phyloP scores from a whole-genome alignment of 495 filamentous ascomycete genomes.

The Viridothelium virens region DNA sequence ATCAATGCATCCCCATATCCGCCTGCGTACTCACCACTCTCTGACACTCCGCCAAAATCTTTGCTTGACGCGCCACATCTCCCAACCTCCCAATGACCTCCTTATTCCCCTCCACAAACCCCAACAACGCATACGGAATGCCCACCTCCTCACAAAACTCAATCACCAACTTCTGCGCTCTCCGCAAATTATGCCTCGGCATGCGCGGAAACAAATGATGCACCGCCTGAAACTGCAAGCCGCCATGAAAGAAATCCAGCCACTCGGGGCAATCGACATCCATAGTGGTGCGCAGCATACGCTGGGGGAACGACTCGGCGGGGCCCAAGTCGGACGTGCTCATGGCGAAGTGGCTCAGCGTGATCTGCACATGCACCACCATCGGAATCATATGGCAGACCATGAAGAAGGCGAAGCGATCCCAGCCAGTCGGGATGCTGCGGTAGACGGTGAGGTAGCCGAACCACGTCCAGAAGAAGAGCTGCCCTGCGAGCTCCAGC shows the following conservation, averaged over 20 bases:
- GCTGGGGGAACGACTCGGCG: conserved; percentile 87
- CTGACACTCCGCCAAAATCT: conserved; percentile 82
- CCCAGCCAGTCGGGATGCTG: conserved; percentile 60
- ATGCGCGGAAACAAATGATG: conserved; percentile 95
- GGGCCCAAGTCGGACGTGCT: conserved; percentile 82
- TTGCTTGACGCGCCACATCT: conserved; percentile 81
- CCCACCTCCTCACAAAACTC: conserved; percentile 86
- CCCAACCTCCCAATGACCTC: conserved; percentile 75
- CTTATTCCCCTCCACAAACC: conserved; percentile 87
- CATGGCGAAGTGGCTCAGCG: conserved; percentile 95
- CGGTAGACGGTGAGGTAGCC: conserved; percentile 78
- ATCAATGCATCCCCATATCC: conserved; percentile 22
- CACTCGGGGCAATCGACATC: conserved; percentile 92
- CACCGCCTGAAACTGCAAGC: conserved; percentile 92
- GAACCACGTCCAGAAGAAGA: conserved; percentile 94
- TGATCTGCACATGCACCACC: conserved; percentile 91
- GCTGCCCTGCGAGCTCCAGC: conserved; percentile 71
- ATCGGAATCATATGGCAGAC: conserved; percentile 81
- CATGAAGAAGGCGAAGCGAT: conserved; percentile 67
- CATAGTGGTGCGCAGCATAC: conserved; percentile 97
- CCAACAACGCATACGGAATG: conserved; percentile 89
- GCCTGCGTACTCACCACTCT: conserved; percentile 41
- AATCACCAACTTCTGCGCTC: conserved; percentile 71
- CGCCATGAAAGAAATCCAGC: conserved; percentile 95
- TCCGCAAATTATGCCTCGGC: conserved; percentile 84